Evolutionary conservation across 75 land plant genomes (phyloP).

Genomic region (Isoetes taiwanensis): DNA sequence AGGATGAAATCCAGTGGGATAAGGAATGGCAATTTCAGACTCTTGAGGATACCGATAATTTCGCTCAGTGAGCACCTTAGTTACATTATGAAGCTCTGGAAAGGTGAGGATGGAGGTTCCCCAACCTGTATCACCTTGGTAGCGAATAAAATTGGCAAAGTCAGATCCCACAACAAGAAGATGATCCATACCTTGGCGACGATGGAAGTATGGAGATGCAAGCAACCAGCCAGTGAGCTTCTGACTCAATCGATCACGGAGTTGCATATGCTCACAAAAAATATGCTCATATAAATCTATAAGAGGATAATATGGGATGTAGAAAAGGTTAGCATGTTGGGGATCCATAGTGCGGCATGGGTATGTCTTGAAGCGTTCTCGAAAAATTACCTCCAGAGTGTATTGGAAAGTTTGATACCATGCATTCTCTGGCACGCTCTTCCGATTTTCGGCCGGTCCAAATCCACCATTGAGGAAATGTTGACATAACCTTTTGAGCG

Average conservation of each 20-base stretch:
- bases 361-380: slow-evolving; percentile 12
- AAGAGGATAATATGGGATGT: slow-evolving; percentile 16
- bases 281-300: slow-evolving; percentile 8
- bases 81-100: not conserved
- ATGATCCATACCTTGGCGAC: too few species aligned
- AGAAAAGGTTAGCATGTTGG: slow-evolving; percentile 7
- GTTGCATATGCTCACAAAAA: not conserved
- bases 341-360: slow-evolving; percentile 9
- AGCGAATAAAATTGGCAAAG: too few species aligned
- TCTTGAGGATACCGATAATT: not conserved
- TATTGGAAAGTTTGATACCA: too few species aligned
- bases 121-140: too few species aligned
- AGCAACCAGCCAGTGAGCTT: not conserved
- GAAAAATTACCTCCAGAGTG: slow-evolving; percentile 13
- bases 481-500: too few species aligned
- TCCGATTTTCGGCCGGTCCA: too few species aligned
- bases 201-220: not conserved
- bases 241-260: not conserved
- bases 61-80: not conserved
- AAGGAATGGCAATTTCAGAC: slow-evolving; percentile 12
- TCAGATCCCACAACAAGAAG: not conserved
- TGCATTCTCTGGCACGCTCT: too few species aligned
- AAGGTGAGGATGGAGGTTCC: not conserved
- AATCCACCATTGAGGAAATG: too few species aligned
- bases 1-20: slow-evolving; percentile 11